Evolutionary conservation across 1,284 basidiomycete species (phyloP), one percentile per base, ranked within the genome.

Genomic region (Tylopilus sp.): DNA sequence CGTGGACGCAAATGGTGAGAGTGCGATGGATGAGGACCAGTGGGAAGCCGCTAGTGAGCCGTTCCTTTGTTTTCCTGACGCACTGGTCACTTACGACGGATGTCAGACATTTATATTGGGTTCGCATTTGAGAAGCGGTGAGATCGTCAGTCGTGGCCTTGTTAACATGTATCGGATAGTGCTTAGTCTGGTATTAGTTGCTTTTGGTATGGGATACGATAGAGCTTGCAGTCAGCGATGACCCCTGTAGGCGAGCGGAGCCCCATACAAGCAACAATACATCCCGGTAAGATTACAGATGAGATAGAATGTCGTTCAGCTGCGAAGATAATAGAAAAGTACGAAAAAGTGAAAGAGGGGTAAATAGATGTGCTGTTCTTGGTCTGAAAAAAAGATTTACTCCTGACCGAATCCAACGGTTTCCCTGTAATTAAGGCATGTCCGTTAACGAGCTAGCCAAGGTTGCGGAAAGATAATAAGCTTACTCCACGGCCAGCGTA

Each of bases 41-140:
- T 96, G 94, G 91, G 92, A 96, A 61, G 94, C 94, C 55, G 91
- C 92, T 15, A 96, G 94, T 97, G 68, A 71, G 93, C 82, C 19
- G 2, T 31, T 49, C n/a, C n/a, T 43, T 7, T 5, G 18, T 13
- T 15, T 3, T 4, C 19, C 9, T 3, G 43, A 36, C 29, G 40
- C 26, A 37, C 49, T 51, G 41, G 33, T 48, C 21, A 3, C 30
- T 62, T 2, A 51, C 29, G 28, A 16, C 15, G 19, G 45, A 19
- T 7, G 13, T 33, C 59, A 92, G 91, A 91, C 63, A 78, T 93
- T 44, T 93, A 93, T 60, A 78, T 90, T 57, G 89, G 82, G 2
- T 92, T 92, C 59, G 90, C 88, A 4, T 85, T 92, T 58, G 78
- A 85, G 61, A 91, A 90, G 70, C 69, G 73, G 7, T 79, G 61